Conservation (phyloP, 352 stramenopile species). For the Elongisporangium anandrum region DNA sequence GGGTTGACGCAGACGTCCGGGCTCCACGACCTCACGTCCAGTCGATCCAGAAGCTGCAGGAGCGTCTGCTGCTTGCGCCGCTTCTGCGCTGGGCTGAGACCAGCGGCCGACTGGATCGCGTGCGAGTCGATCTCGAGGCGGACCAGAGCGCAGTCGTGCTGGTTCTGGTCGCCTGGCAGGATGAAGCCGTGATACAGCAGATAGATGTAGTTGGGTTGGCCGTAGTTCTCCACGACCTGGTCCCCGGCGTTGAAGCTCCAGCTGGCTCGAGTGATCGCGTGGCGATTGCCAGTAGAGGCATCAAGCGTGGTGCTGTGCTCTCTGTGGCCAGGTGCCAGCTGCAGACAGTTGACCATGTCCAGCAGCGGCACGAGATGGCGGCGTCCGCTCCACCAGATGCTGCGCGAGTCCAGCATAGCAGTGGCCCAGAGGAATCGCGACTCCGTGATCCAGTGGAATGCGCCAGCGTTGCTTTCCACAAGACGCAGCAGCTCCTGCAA, state of each 20-base stretch:
- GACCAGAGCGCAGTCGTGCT: constrained; percentile 80
- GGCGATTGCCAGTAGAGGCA: constrained; percentile 7
- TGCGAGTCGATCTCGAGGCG: constrained; percentile 26
- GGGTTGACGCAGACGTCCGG: constrained; percentile 33
- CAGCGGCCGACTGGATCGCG: neutral
- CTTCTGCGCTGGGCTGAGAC: neutral
- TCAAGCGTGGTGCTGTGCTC: constrained; percentile 49
- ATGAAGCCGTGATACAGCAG: constrained; percentile 91
- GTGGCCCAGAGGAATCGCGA: constrained; percentile 76
- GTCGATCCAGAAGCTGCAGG: constrained; percentile 13
- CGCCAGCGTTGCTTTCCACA: neutral
- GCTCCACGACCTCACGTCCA: constrained; percentile 27
- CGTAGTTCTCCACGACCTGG: constrained; percentile 92
- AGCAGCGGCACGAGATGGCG: constrained; percentile 92
- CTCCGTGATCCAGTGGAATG: constrained; percentile 44
- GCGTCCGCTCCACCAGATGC: constrained; percentile 91
- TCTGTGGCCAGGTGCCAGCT: constrained; percentile 31
- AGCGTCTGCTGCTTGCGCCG: constrained; percentile 9
- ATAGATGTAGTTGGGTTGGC: constrained; percentile 93
- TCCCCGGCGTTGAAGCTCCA: constrained; percentile 57
- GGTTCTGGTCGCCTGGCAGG: constrained; percentile 47
- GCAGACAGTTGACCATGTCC: constrained; percentile 92
- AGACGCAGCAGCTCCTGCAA: constrained; percentile 8
- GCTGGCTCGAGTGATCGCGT: constrained; percentile 69
- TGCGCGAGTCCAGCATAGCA: constrained; percentile 86